Conservation (phyloP, 495 filamentous ascomycete species). For the Talaromyces thailandensis region DNA sequence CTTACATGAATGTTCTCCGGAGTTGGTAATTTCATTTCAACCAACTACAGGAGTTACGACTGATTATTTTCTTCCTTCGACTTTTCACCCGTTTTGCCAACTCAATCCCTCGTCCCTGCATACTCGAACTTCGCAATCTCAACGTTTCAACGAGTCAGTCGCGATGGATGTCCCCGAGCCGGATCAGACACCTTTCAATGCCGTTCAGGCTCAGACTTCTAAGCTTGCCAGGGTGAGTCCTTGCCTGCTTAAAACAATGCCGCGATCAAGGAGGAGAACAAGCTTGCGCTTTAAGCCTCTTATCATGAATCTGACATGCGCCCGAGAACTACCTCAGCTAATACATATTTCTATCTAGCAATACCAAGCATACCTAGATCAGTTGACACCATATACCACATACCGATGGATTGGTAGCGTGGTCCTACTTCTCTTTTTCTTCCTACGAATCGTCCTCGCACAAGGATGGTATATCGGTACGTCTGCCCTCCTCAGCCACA, state of each 20-base stretch:
- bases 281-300: not conserved
- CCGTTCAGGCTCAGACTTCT: constrained; percentile 76
- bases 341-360: constrained; percentile 44
- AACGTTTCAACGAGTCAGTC: constrained; percentile 7
- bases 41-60: not conserved
- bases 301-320: not conserved
- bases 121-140: not conserved
- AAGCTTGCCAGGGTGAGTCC: constrained; percentile 53
- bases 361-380: constrained; percentile 93
- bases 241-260: not conserved
- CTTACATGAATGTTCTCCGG: not conserved
- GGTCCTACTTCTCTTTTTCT: constrained; percentile 68
- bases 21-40: not conserved
- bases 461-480: constrained; percentile 99
- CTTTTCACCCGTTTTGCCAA: too few relatives aligned
- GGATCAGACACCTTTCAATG: constrained; percentile 74
- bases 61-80: not conserved
- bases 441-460: constrained; percentile 76
- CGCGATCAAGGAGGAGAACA: not conserved
- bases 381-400: constrained; percentile 73
- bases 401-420: constrained; percentile 86
- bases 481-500: constrained; percentile 12
- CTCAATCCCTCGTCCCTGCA: not conserved
- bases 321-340: not conserved
- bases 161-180: constrained; percentile 73